phyloP scores from a whole-genome alignment of 768 basidiomycete species.

The Mycena sanguinolenta region DNA sequence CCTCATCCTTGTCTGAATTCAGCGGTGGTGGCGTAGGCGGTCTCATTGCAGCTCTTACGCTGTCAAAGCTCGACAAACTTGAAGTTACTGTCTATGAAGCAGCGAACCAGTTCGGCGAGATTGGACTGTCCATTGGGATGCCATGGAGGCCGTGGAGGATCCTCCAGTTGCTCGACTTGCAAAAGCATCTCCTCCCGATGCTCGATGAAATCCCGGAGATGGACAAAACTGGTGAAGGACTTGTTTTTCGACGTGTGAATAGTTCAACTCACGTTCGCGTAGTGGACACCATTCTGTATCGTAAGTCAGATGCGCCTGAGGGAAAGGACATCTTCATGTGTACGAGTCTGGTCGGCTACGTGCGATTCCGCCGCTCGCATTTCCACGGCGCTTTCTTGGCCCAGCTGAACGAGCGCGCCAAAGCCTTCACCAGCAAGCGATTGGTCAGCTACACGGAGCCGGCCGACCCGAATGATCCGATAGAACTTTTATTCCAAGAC shows the following conservation, averaged over 20 bases:
- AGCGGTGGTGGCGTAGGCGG: conserved; percentile 7
- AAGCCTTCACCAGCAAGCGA: neutral
- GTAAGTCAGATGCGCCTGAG: neutral
- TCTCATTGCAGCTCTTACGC: neutral
- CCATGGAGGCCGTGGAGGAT: neutral
- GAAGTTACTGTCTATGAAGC: conserved; percentile 4
- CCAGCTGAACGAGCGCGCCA: neutral
- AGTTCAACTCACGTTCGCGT: neutral
- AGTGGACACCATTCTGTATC: neutral
- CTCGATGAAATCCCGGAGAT: neutral
- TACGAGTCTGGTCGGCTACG: neutral
- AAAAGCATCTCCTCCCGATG: neutral
- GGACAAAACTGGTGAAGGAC: neutral
- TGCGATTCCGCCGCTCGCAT: conserved; percentile 5
- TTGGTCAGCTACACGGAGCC: neutral
- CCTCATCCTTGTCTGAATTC: neutral
- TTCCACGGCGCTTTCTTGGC: conserved; percentile 2
- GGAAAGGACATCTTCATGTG: conserved; percentile 7
- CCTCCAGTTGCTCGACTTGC: conserved; percentile 2
- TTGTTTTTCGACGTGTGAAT: neutral
- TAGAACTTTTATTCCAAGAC: neutral
- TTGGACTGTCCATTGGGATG: neutral
- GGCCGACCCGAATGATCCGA: neutral
- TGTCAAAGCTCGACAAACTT: neutral
- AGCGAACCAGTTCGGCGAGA: conserved; percentile 1